Evolutionary conservation across 208 protist species (phyloP).

Genomic region (Crithidia bombi): DNA sequence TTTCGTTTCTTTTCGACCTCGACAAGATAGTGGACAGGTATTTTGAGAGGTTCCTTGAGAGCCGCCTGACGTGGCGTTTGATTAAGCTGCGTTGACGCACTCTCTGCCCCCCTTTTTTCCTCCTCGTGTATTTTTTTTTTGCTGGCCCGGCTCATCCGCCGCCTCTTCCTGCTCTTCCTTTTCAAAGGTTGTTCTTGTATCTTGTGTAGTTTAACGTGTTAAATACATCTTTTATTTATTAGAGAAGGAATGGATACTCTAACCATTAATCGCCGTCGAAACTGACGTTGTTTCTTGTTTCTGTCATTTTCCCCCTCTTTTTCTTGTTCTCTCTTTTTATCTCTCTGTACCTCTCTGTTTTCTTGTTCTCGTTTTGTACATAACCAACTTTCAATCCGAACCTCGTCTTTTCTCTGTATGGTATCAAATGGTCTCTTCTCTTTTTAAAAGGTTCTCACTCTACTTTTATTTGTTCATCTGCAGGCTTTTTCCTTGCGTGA

Average conservation of each 20-base stretch:
- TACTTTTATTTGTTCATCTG: too few relatives aligned
- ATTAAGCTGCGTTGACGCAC: not conserved
- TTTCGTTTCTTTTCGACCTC: conserved; percentile 1
- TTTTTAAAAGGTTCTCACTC: too few relatives aligned
- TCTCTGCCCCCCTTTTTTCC: conserved; percentile 9
- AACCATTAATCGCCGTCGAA: too few relatives aligned
- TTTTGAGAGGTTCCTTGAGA: not conserved
- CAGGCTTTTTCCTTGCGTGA: too few relatives aligned
- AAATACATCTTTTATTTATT: not conserved
- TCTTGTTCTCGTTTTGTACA: too few relatives aligned
- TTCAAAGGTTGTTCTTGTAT: not conserved
- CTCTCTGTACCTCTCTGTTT: too few relatives aligned
- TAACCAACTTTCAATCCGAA: not conserved
- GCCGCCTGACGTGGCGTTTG: not conserved
- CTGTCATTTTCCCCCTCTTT: not conserved
- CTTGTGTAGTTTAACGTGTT: not conserved
- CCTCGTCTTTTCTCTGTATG: not conserved
- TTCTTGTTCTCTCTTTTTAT: not conserved
- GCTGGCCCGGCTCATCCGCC: not conserved
- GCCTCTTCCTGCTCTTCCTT: not conserved
- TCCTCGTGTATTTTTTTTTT: too few relatives aligned
- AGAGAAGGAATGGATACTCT: too few relatives aligned
- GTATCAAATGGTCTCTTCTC: too few relatives aligned
- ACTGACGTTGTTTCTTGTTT: not conserved
- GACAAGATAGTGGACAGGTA: conserved; percentile 1